Conservation (phyloP, 2,329 filamentous ascomycete genomes). For the Xylaria sp. region DNA sequence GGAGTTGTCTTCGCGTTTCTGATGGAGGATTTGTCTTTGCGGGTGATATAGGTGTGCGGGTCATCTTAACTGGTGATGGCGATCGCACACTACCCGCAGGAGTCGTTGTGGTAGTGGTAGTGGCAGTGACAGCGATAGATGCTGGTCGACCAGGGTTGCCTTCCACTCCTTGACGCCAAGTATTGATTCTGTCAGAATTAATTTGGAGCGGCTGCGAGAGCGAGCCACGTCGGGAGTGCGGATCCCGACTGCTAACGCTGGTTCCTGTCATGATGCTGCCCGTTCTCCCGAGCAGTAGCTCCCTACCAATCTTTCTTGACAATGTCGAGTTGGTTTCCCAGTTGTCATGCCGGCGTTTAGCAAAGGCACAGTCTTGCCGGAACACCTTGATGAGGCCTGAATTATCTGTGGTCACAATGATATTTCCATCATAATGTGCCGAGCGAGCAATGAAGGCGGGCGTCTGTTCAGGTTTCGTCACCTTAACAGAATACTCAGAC, state of each 20-base stretch:
- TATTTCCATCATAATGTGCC: conserved; percentile 83
- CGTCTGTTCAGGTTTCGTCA: conserved; percentile 70
- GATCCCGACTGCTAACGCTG: conserved; percentile 57
- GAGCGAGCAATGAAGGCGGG: conserved; percentile 82
- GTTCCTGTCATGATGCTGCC: conserved; percentile 67
- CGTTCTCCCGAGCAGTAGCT: conserved; percentile 67
- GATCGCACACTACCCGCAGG: conserved; percentile 63
- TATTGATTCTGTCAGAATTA: conserved; percentile 80
- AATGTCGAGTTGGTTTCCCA: conserved; percentile 84
- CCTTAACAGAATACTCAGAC: conserved; percentile 43
- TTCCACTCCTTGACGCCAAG: conserved; percentile 79
- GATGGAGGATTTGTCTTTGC: conserved; percentile 54
- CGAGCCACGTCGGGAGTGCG: conserved; percentile 65
- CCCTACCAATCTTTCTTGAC: conserved; percentile 73
- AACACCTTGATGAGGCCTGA: conserved; percentile 93
- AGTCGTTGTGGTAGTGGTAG: conserved; percentile 54
- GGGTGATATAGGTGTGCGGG: conserved; percentile 45
- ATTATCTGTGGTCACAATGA: conserved; percentile 91
- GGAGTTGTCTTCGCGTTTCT: conserved; percentile 60
- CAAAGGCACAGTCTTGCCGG: conserved; percentile 89
- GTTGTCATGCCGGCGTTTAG: conserved; percentile 78
- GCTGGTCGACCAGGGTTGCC: conserved; percentile 51
- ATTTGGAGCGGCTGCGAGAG: conserved; percentile 56
- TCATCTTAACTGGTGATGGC: conserved; percentile 63
- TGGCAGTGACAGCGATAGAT: conserved; percentile 48